Evolutionary conservation across 345 rosid species (phyloP).

Genomic region (Aquilaria sinensis): DNA sequence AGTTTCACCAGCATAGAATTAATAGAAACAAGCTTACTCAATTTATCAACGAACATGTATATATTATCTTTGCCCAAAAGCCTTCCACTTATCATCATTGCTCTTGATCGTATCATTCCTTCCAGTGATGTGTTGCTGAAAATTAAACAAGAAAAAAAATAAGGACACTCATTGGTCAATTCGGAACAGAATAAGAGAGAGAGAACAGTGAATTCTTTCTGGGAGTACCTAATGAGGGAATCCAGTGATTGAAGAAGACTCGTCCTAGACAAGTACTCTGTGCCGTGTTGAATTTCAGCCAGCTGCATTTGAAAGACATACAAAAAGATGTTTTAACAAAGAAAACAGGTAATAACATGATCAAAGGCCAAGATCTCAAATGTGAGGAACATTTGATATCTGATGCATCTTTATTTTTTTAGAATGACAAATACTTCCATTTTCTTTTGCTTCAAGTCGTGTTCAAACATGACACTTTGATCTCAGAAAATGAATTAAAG

Average conservation of each 20-base stretch:
- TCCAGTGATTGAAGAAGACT: conserved; percentile 57
- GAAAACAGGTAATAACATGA: conserved; percentile 5
- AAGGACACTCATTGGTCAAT: background rate
- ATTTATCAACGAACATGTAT: conserved; percentile 42
- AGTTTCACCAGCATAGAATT: background rate
- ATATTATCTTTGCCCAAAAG: conserved; percentile 60
- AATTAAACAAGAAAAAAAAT: background rate
- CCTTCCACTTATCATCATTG: conserved; percentile 77
- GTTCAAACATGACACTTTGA: too few species aligned
- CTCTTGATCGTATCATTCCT: conserved; percentile 62
- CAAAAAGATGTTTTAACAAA: background rate
- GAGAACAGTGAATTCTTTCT: conserved; percentile 8
- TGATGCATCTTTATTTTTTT: too few species aligned
- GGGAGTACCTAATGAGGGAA: conserved; percentile 61
- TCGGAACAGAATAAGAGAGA: conserved; percentile 2
- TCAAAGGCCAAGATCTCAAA: background rate
- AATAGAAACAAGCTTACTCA: conserved; percentile 39
- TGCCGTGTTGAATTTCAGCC: conserved; percentile 62
- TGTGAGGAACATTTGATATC: background rate
- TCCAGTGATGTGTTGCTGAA: conserved; percentile 50
- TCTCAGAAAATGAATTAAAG: too few species aligned
- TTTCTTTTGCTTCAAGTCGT: too few species aligned
- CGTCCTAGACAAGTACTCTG: conserved; percentile 65
- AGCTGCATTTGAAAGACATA: conserved; percentile 35
- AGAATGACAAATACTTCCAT: too few species aligned